phyloP scores from a whole-genome alignment of 352 stramenopile genomes.

The Aphanomyces cochlioides region DNA sequence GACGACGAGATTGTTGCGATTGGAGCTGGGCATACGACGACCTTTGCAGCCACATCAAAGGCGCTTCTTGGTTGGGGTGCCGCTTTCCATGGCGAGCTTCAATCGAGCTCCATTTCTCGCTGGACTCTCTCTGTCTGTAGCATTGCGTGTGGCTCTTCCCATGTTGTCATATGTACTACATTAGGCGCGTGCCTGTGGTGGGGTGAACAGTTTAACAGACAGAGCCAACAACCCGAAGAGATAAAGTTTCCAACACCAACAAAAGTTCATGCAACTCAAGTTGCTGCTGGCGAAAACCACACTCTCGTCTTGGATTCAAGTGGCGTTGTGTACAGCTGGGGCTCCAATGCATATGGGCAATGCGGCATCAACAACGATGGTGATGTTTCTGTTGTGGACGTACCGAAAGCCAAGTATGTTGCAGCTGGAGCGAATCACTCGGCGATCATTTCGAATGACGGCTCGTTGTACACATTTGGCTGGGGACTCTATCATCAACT shows the following conservation, averaged over 20 bases:
- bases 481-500: slow-evolving; percentile 81
- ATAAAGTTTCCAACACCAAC: slow-evolving; percentile 34
- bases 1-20: slow-evolving; percentile 23
- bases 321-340: slow-evolving; percentile 57
- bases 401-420: slow-evolving; percentile 20
- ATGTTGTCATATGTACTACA: slow-evolving; percentile 37
- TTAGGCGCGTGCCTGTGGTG: slow-evolving; percentile 32
- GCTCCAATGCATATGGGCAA: slow-evolving; percentile 57
- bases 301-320: slow-evolving; percentile 49
- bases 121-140: slow-evolving; percentile 14
- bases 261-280: slow-evolving; percentile 18
- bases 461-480: slow-evolving; percentile 57
- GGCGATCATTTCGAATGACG: slow-evolving; percentile 39
- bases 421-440: slow-evolving; percentile 57
- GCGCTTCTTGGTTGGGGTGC: slow-evolving; percentile 54
- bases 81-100: slow-evolving; percentile 63
- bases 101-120: not conserved
- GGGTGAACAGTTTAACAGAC: slow-evolving; percentile 25
- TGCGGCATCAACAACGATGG: slow-evolving; percentile 37
- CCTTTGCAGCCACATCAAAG: not conserved
- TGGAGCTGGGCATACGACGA: slow-evolving; percentile 6
- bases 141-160: slow-evolving; percentile 15
- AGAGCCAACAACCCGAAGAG: slow-evolving; percentile 31
- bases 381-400: not conserved
- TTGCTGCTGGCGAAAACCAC: slow-evolving; percentile 58